phyloP scores from a whole-genome alignment of 1,284 basidiomycete genomes.

The Ganoderma resinaceum region DNA sequence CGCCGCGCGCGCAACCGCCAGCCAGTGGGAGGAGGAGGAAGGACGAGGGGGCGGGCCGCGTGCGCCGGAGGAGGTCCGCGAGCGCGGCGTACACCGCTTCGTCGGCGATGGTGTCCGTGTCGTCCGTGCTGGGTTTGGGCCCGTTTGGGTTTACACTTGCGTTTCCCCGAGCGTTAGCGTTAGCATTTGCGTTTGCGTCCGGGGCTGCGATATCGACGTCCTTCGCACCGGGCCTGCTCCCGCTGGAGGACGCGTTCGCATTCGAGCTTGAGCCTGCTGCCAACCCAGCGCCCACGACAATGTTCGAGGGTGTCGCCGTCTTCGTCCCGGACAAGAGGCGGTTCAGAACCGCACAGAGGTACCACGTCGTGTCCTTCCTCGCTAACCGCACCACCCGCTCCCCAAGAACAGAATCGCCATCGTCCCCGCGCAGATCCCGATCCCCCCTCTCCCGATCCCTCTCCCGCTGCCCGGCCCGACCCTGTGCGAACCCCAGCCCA shows the following conservation, averaged over 20 bases:
- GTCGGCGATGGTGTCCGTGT: slow-evolving; percentile 11
- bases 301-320: background rate
- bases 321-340: slow-evolving; percentile 38
- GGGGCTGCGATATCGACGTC: background rate
- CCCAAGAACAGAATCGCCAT: background rate
- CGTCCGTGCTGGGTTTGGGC: background rate
- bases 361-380: slow-evolving; percentile 61
- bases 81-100: slow-evolving; percentile 27
- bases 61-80: slow-evolving; percentile 27
- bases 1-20: background rate
- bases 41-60: slow-evolving; percentile 7
- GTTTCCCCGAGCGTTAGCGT: background rate
- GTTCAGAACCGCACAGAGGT: slow-evolving; percentile 54
- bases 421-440: slow-evolving; percentile 6
- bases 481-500: background rate
- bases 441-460: background rate
- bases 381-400: slow-evolving; percentile 47
- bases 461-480: background rate
- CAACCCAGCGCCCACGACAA: background rate
- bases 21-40: background rate
- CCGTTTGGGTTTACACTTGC: background rate
- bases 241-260: background rate
- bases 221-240: background rate
- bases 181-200: background rate
- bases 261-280: background rate